These are phyloP conservation scores for Suhomyces vadensis DNA, from an alignment of 805 yeast species.

Conservation along the genomic window DNA sequence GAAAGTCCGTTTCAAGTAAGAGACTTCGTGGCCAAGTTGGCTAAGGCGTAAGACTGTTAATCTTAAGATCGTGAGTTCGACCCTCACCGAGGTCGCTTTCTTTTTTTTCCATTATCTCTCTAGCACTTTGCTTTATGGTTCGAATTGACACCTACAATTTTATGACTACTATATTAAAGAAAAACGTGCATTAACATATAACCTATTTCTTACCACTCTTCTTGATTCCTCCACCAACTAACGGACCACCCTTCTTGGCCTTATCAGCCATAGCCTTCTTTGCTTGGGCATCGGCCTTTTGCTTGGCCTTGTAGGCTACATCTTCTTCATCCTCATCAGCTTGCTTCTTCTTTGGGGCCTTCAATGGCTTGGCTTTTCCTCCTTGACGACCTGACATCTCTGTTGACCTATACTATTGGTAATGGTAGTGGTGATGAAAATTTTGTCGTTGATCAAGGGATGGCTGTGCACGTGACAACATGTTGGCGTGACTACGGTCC, in stretches of 20 bases:
- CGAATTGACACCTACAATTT: too few relatives aligned
- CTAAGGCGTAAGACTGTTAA: constrained; percentile 26
- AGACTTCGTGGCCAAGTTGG: constrained; percentile 34
- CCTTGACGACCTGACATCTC: constrained; percentile 95
- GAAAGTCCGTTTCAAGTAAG: neutral
- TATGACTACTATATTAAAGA: neutral
- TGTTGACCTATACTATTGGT: neutral
- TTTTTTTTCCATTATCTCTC: neutral
- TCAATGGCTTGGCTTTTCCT: constrained; percentile 90
- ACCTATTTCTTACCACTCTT: constrained; percentile 54
- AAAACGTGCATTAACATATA: neutral
- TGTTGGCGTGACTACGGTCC: too few relatives aligned
- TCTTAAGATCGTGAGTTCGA: constrained; percentile 23
- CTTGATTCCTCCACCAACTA: constrained; percentile 93
- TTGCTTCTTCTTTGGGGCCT: constrained; percentile 79
- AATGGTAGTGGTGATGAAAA: neutral
- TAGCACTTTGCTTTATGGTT: neutral
- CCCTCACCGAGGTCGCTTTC: constrained; percentile 19
- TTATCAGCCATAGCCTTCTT: constrained; percentile 85
- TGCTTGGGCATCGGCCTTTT: constrained; percentile 92
- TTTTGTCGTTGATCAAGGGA: neutral
- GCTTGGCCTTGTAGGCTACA: constrained; percentile 86
- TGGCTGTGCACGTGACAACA: neutral
- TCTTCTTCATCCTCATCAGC: constrained; percentile 86
- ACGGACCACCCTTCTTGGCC: constrained; percentile 88